Conservation (phyloP, 2,329 filamentous ascomycete species). For the Nothopassalora personata region DNA sequence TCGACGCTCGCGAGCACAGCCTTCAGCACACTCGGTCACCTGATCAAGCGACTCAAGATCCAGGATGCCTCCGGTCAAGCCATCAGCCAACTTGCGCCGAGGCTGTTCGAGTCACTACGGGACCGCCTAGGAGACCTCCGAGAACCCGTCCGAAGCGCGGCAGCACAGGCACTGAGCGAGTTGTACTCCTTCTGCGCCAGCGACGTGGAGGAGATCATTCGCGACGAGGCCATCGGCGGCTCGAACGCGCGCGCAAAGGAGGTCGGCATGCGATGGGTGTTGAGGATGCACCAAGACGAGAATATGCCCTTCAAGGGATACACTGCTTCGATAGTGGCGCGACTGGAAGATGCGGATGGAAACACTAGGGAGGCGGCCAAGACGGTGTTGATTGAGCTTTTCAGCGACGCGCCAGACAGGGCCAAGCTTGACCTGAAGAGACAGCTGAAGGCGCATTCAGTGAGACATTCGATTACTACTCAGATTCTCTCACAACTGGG, state of each 20-base stretch:
- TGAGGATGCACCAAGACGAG: slow-evolving; percentile 78
- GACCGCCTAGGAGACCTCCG: slow-evolving; percentile 85
- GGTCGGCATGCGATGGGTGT: slow-evolving; percentile 75
- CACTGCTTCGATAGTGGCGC: slow-evolving; percentile 74
- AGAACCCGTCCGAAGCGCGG: slow-evolving; percentile 73
- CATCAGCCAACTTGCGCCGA: slow-evolving; percentile 59
- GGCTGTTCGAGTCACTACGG: slow-evolving; percentile 67
- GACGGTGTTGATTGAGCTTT: slow-evolving; percentile 76
- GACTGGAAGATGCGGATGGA: slow-evolving; percentile 85
- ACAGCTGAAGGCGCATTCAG: slow-evolving; percentile 76
- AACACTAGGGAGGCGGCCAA: slow-evolving; percentile 82
- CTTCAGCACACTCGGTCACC: slow-evolving; percentile 81
- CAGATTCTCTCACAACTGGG: slow-evolving; percentile 72
- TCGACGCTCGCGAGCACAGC: slow-evolving; percentile 69
- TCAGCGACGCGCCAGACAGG: slow-evolving; percentile 71
- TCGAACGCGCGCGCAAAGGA: slow-evolving; percentile 84
- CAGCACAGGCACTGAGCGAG: slow-evolving; percentile 69
- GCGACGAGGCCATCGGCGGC: slow-evolving; percentile 70
- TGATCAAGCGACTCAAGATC: slow-evolving; percentile 77
- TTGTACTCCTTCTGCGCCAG: slow-evolving; percentile 63
- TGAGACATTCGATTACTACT: slow-evolving; percentile 77
- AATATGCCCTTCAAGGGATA: slow-evolving; percentile 76
- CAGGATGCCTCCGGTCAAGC: slow-evolving; percentile 72
- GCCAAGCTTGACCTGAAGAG: slow-evolving; percentile 86
- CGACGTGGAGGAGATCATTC: slow-evolving; percentile 75